Percentiles rank a stretch among this genome's conserved stretches.
phyloP scores from a whole-genome alignment of 805 yeast genomes.

The Candida peoriensis region DNA sequence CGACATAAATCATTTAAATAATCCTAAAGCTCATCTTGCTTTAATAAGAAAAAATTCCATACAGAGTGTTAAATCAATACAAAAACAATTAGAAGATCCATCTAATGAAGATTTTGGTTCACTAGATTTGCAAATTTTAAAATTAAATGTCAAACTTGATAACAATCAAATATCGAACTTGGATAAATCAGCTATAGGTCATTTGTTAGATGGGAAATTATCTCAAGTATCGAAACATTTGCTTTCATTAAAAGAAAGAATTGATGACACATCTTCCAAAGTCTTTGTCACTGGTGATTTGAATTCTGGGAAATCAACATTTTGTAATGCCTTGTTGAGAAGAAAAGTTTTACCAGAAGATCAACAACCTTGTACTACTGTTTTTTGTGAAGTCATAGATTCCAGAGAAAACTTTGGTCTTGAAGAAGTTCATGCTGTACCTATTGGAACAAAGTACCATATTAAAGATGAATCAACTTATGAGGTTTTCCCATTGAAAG shows the following conservation, averaged over 20 bases:
- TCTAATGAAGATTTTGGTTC: slow-evolving; percentile 17
- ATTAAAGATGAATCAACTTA: slow-evolving; percentile 61
- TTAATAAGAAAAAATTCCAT: slow-evolving; percentile 39
- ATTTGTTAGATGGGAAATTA: slow-evolving; percentile 65
- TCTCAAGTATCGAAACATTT: slow-evolving; percentile 63
- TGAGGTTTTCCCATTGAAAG: slow-evolving; percentile 45
- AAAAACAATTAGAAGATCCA: slow-evolving; percentile 17
- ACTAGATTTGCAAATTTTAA: slow-evolving; percentile 54
- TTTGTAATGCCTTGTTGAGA: slow-evolving; percentile 84
- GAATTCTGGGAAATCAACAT: slow-evolving; percentile 93
- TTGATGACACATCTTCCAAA: slow-evolving; percentile 87
- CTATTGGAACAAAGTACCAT: slow-evolving; percentile 39
- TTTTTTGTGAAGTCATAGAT: slow-evolving; percentile 91
- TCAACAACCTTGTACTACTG: slow-evolving; percentile 96
- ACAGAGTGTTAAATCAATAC: slow-evolving; percentile 14
- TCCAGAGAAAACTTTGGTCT: slow-evolving; percentile 65
- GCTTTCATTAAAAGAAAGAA: slow-evolving; percentile 66
- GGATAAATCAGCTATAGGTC: slow-evolving; percentile 65
- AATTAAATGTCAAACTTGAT: slow-evolving; percentile 52
- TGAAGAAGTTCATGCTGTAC: slow-evolving; percentile 93
- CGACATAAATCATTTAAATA: slow-evolving; percentile 33
- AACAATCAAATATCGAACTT: slow-evolving; percentile 46
- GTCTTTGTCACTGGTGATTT: slow-evolving; percentile 96
- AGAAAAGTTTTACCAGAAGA: slow-evolving; percentile 85
- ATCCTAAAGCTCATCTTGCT: slow-evolving; percentile 48